phyloP scores from a whole-genome alignment of 257 asterid genomes.

The Solanum arcanum region DNA sequence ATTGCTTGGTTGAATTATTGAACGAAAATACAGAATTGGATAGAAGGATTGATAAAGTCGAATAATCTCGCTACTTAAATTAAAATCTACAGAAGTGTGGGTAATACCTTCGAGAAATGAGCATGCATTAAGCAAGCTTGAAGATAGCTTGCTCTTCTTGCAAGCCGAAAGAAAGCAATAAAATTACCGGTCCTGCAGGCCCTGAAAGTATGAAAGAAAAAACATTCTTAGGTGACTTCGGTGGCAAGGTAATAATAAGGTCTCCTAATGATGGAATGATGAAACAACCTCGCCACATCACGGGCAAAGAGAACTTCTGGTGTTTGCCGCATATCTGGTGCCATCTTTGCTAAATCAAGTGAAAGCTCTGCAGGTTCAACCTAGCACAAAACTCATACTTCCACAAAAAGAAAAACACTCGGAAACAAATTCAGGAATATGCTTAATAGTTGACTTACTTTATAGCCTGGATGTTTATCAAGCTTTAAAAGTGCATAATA shows the following conservation, averaged over 20 bases:
- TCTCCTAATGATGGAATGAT: conserved; percentile 1
- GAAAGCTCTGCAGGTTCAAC: conserved; percentile 99
- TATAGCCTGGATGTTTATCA: conserved; percentile 98
- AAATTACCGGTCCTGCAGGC: conserved; percentile 94
- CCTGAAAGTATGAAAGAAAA: conserved; percentile 35
- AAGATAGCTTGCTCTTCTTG: conserved; percentile 81
- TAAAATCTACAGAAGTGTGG: neutral
- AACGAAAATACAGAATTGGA: neutral
- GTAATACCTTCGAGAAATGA: conserved; percentile 89
- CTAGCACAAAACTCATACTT: conserved; percentile 59
- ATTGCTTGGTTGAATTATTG: neutral
- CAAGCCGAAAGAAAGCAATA: conserved; percentile 93
- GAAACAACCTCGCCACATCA: conserved; percentile 82
- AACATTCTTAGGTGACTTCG: neutral
- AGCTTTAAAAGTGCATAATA: conserved; percentile 98
- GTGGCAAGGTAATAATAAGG: neutral
- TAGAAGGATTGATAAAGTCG: neutral
- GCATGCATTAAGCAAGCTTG: conserved; percentile 99
- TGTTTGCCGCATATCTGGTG: conserved; percentile 84
- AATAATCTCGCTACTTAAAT: neutral
- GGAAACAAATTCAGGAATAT: conserved; percentile 7
- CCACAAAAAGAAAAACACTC: conserved; percentile 18
- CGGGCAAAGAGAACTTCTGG: conserved; percentile 89
- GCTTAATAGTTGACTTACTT: conserved; percentile 53
- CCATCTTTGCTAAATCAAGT: conserved; percentile 96